Percentiles rank a stretch among this genome's conserved stretches.
Conservation (phyloP, 2,329 filamentous ascomycete genomes). For the Neophaeococcomyces aloes region DNA sequence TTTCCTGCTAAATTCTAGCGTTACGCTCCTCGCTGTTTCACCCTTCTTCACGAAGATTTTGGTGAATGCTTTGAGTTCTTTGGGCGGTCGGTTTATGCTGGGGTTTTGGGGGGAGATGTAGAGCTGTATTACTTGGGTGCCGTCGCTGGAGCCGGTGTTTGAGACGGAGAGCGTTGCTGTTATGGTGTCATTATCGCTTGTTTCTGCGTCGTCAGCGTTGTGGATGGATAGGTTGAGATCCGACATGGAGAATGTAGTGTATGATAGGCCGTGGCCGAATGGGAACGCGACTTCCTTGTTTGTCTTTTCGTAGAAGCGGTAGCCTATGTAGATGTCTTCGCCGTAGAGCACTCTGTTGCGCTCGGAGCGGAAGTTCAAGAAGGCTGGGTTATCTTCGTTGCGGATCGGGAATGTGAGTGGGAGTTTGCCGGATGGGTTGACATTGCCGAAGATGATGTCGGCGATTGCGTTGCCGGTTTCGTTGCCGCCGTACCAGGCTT, state of each 20-base stretch:
- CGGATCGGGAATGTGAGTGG: constrained; percentile 61
- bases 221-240: constrained; percentile 39
- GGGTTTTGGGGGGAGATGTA: constrained; percentile 39
- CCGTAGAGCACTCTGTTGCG: constrained; percentile 63
- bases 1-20: constrained; percentile 45
- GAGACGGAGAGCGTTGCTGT: constrained; percentile 38
- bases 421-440: constrained; percentile 65
- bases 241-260: constrained; percentile 56
- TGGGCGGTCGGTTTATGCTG: constrained; percentile 45
- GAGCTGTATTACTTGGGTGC: constrained; percentile 46
- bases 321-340: constrained; percentile 72
- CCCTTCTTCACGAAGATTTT: constrained; percentile 55
- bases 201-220: constrained; percentile 34
- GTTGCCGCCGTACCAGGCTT: constrained; percentile 82
- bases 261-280: constrained; percentile 71
- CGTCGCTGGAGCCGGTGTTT: constrained; percentile 45
- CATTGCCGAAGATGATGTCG: constrained; percentile 63
- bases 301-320: constrained; percentile 68
- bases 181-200: too few relatives aligned
- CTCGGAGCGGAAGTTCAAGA: constrained; percentile 63
- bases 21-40: constrained; percentile 45
- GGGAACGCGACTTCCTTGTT: constrained; percentile 57
- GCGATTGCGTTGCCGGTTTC: constrained; percentile 73
- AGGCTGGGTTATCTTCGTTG: constrained; percentile 62
- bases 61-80: constrained; percentile 55